phyloP scores from a whole-genome alignment of 495 filamentous ascomycete species.

The Podospora fimiseda region DNA sequence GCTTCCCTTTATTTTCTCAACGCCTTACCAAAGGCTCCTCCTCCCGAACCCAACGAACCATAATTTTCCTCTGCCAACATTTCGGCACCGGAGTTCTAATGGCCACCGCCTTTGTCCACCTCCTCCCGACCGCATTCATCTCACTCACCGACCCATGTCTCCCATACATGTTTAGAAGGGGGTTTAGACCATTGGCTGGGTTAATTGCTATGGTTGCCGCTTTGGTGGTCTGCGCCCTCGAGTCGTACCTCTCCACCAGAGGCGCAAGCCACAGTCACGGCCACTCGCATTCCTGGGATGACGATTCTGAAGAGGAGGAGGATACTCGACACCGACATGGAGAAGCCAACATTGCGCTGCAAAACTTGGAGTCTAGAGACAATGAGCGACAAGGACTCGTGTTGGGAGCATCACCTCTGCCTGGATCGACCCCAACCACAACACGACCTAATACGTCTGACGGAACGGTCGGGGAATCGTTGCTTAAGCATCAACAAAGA shows the following conservation, averaged over 20 bases:
- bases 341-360: slow-evolving; percentile 36
- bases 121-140: slow-evolving; percentile 74
- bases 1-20: slow-evolving; percentile 51
- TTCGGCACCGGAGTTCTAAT: slow-evolving; percentile 84
- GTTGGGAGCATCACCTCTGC: slow-evolving; percentile 42
- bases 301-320: slow-evolving; percentile 27
- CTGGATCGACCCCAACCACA: slow-evolving; percentile 33
- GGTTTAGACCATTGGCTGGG: slow-evolving; percentile 70
- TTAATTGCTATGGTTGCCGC: slow-evolving; percentile 73
- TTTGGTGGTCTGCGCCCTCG: slow-evolving; percentile 64
- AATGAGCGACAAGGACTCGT: slow-evolving; percentile 33
- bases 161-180: slow-evolving; percentile 62
- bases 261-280: slow-evolving; percentile 49
- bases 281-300: slow-evolving; percentile 46
- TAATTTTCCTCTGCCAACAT: slow-evolving; percentile 71
- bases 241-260: slow-evolving; percentile 64
- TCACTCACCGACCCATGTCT: slow-evolving; percentile 79
- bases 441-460: neutral
- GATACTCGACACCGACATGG: slow-evolving; percentile 24
- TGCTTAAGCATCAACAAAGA: neutral
- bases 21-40: slow-evolving; percentile 35
- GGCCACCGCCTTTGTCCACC: slow-evolving; percentile 83
- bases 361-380: slow-evolving; percentile 34
- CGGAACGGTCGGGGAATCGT: neutral
- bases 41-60: slow-evolving; percentile 36